Conservation (phyloP, 495 filamentous ascomycete genomes). For the Neurospora sp. region DNA sequence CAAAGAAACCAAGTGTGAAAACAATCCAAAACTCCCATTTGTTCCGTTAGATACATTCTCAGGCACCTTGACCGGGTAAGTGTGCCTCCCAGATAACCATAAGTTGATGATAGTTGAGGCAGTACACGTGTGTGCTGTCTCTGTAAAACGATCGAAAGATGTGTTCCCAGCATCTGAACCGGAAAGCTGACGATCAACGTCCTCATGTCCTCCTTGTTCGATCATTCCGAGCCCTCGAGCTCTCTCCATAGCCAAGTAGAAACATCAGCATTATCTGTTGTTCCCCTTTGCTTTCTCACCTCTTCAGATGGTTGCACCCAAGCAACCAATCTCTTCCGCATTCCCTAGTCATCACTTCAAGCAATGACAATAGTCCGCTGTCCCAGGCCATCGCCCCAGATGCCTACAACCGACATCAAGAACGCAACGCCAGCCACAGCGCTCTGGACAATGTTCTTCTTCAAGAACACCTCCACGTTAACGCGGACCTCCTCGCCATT, state of each 20-base stretch:
- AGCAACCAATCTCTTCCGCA: neutral
- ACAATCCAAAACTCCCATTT: neutral
- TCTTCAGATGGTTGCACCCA: neutral
- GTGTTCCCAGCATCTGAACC: neutral
- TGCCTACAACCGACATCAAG: constrained; percentile 65
- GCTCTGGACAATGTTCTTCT: constrained; percentile 49
- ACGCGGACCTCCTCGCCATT: constrained; percentile 76
- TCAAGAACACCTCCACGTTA: constrained; percentile 56
- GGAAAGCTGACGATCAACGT: constrained; percentile 2
- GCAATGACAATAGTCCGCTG: neutral
- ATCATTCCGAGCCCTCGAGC: neutral
- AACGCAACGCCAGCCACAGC: constrained; percentile 57
- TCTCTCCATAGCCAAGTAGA: neutral
- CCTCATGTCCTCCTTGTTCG: neutral
- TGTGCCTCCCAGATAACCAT: neutral
- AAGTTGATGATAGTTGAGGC: neutral
- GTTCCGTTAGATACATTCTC: constrained; percentile 10
- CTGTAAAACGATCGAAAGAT: neutral
- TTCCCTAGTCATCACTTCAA: neutral
- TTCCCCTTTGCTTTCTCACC: neutral
- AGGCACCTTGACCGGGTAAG: neutral
- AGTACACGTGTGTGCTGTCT: neutral
- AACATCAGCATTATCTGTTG: neutral
- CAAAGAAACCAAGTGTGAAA: neutral
- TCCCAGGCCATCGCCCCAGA: constrained; percentile 72